Percentiles rank a stretch among this genome's conserved stretches.
Evolutionary conservation across 2,329 filamentous ascomycete species (phyloP).

Genomic region (Cladophialophora psammophila): DNA sequence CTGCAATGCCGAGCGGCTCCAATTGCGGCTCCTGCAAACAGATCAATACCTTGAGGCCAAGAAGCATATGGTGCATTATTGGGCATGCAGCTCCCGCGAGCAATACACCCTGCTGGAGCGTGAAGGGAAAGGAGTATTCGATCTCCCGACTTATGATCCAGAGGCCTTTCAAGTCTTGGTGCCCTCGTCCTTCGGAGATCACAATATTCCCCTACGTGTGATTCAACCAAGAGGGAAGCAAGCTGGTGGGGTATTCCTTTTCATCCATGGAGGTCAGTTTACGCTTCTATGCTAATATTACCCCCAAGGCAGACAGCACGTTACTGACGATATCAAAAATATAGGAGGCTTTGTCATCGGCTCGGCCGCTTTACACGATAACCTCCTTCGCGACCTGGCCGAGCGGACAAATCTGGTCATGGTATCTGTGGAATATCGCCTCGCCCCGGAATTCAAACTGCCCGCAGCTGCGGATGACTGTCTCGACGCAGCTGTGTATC

Average conservation of each 20-base stretch:
- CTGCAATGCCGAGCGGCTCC: not conserved
- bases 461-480: slow-evolving; percentile 13
- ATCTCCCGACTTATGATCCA: not conserved
- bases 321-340: not conserved
- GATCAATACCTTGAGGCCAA: not conserved
- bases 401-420: slow-evolving; percentile 12
- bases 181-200: not conserved
- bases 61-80: not conserved
- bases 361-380: slow-evolving; percentile 3
- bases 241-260: not conserved
- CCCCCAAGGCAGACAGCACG: not conserved
- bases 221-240: not conserved
- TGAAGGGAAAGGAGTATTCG: slow-evolving; percentile 6
- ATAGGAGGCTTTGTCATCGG: slow-evolving; percentile 8
- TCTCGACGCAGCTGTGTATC: slow-evolving; percentile 1
- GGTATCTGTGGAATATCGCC: slow-evolving; percentile 19
- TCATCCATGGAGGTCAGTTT: slow-evolving; percentile 7
- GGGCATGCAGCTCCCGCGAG: not conserved
- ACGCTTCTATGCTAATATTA: not conserved
- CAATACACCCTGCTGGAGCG: not conserved
- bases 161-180: not conserved
- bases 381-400: not conserved
- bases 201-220: not conserved
- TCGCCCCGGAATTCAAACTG: slow-evolving; percentile 14
- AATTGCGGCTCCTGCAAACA: not conserved